phyloP scores from a whole-genome alignment of 176 grass and related monocot genomes.

The Alloteropsis semialata region DNA sequence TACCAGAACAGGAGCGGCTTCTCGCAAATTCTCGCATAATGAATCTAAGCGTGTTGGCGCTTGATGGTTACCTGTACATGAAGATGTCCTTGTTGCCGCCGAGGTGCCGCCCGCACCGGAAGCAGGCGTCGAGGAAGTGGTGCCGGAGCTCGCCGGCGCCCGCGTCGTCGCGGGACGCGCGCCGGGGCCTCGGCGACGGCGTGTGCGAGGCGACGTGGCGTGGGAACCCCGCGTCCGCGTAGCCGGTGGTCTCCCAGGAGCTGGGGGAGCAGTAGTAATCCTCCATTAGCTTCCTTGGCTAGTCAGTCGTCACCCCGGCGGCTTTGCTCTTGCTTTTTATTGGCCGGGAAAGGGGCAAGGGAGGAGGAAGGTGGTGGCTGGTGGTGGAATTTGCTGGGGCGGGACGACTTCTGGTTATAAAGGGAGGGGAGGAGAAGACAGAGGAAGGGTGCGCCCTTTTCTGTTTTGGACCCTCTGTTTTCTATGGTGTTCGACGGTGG shows the following conservation, averaged over 20 bases:
- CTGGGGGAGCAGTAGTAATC: conserved; percentile 11
- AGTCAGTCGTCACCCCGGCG: background rate
- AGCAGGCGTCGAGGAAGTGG: conserved; percentile 88
- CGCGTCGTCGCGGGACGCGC: conserved; percentile 9
- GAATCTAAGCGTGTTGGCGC: background rate
- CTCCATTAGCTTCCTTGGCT: conserved; percentile 22
- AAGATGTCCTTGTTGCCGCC: conserved; percentile 66
- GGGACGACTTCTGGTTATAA: background rate
- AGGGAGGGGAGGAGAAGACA: background rate
- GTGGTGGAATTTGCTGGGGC: background rate
- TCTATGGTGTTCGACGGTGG: background rate
- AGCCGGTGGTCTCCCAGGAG: background rate
- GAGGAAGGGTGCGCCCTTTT: background rate
- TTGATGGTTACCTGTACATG: conserved; percentile 73
- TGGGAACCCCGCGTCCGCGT: background rate
- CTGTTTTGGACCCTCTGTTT: background rate
- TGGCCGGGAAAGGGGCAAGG: background rate
- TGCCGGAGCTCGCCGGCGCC: conserved; percentile 24
- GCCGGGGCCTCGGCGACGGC: background rate
- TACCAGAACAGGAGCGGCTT: background rate
- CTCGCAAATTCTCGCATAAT: background rate
- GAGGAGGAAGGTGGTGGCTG: background rate
- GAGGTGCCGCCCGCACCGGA: conserved; percentile 54
- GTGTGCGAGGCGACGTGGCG: background rate
- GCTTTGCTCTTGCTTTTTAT: background rate